Conservation (phyloP, 2,329 filamentous ascomycete species). For the Ilyonectria robusta region DNA sequence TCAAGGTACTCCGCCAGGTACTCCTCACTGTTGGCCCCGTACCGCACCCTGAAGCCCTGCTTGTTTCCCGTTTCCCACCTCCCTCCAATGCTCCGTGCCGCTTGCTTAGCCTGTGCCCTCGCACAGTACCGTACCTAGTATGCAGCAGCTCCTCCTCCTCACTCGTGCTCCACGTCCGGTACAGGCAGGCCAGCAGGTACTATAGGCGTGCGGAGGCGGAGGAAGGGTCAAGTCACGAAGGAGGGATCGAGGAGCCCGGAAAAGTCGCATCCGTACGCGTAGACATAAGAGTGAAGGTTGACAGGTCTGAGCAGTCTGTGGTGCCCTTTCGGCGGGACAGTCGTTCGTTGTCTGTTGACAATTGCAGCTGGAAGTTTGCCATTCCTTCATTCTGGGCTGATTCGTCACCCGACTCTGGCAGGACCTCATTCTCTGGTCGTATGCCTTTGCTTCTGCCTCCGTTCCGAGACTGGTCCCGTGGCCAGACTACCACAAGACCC, state of each 20-base stretch:
- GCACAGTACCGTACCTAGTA: slow-evolving; percentile 3
- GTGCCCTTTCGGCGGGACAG: slow-evolving; percentile 19
- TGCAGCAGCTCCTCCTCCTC: slow-evolving; percentile 7
- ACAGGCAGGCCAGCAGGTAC: background rate
- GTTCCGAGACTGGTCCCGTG: slow-evolving; percentile 43
- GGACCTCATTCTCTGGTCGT: slow-evolving; percentile 41
- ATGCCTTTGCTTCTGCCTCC: slow-evolving; percentile 40
- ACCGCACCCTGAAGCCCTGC: slow-evolving; percentile 3
- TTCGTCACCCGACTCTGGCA: slow-evolving; percentile 46
- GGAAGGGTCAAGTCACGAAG: background rate
- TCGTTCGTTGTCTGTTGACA: slow-evolving; percentile 41
- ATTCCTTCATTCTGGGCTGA: slow-evolving; percentile 47
- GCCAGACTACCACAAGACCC: slow-evolving; percentile 32
- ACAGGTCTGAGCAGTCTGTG: slow-evolving; percentile 21
- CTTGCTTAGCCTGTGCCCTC: slow-evolving; percentile 15
- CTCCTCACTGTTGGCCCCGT: background rate
- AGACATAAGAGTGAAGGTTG: slow-evolving; percentile 11
- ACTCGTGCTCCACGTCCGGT: slow-evolving; percentile 1
- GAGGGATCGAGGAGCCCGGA: background rate
- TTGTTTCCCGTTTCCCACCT: slow-evolving; percentile 20
- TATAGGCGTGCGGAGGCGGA: background rate
- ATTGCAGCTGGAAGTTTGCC: slow-evolving; percentile 29
- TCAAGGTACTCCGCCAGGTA: slow-evolving; percentile 11
- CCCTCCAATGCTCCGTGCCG: slow-evolving; percentile 16
- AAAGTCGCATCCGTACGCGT: slow-evolving; percentile 16